Evolutionary conservation across 441 rosid species (phyloP), one percentile per base, ranked within the genome.

Genomic region (Corymbia citriodora): DNA sequence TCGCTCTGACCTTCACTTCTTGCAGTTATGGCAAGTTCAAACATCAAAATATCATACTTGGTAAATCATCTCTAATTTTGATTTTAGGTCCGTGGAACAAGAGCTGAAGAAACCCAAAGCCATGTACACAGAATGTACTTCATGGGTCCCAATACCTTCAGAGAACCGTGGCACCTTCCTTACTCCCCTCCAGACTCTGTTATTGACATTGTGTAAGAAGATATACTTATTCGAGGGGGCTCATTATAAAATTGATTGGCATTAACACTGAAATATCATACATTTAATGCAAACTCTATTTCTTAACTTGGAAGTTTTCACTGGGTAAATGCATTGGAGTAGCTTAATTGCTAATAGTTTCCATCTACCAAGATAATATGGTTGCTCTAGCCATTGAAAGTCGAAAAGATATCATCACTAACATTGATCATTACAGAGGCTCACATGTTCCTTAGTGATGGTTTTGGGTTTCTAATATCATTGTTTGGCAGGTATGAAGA

Each of bases 141-240:
- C 93, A 96, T 96, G 99, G 99, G 99, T 91, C 99, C 99, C 83
- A 97, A 97, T 93, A 96, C 97, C 91, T 97, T 98, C 91, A 96
- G 99, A 94, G 99, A 98, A 90, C 99, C 99, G 52, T 98, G 99
- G 99, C 97, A 97, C 94, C 99, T 98, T 92, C 99, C 99, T 74
- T 97, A 97, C 90, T 96, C 98, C 90, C 99, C 97, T 90, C 98
- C 99, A 9, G 94, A 95, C 95, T 95, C 98, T 90, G 97, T 97
- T 92, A 97, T 97, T 91, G 98, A 97, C 93, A 97, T 97, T 87
- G 99, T 98, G 99, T 97, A 96, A 96, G 99, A 70, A 91, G 88
- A 72, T 82, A 23, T 55, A 50, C 49, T 36, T 87, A 87, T 27
- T 54, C 5, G 21, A 79, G 18, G 9, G 86, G n/a, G 86, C 53